Evolutionary conservation across 345 rosid species (phyloP), one percentile per base, ranked within the genome.

Genomic region (Pugionium dolabratum): DNA sequence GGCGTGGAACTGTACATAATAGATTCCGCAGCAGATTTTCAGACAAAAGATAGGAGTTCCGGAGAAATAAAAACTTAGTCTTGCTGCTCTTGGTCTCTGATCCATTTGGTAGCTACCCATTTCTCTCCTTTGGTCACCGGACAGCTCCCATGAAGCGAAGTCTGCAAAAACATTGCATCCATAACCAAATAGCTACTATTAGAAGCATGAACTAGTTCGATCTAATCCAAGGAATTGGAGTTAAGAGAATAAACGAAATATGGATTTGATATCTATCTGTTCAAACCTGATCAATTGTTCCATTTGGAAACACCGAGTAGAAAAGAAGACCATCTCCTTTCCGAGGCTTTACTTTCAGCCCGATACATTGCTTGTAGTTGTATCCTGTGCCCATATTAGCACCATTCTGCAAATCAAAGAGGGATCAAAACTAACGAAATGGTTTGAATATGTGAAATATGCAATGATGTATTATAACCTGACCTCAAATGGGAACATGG

Each of bases 21-120:
- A 54, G 46, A 58, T 43, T 66, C 41, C 34, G 10, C 45, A 55
- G 9, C 35, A 59, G 39, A 28, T 41, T 50, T 49, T 25, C 32
- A 37, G 64, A 34, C 56, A 73, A 45, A 66, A 61, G 37, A 33
- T 6, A 4, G 39, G 45, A 54, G 49, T 27, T 39, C 40, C 39
- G 52, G 27, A 35, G 4, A 51, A 47, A 9, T 2, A 30, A 18
- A 43, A 4, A 27, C 39, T 74, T 30, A 74, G 37, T 73, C 73
- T 62, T 62, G 35, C 4, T 79, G 77, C 7, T 50, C 77, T 82
- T 75, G 86, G 62, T 90, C 88, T 78, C 96, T 84, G 66, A 90
- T 84, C 96, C 95, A 90, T 79, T 90, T 90, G 40, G 97, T 78
- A 1, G 90, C 97, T 53, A 87, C 95, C 97, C 97, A 90, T 76